Evolutionary conservation across 2,329 filamentous ascomycete genomes (phyloP).

Genomic region (Fusarium papillatum): DNA sequence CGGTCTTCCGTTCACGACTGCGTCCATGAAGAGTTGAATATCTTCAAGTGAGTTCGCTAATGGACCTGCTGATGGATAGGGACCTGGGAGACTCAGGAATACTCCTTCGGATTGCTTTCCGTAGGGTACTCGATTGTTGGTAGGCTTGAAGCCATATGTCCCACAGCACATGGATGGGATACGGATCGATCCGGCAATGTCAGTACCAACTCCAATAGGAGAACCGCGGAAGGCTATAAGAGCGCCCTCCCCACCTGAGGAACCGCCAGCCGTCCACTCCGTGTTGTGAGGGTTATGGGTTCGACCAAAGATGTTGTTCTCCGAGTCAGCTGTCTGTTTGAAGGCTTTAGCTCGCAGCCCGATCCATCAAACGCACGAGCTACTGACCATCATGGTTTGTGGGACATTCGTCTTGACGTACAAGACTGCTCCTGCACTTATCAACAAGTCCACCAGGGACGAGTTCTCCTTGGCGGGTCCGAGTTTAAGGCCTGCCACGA

Average conservation of each 20-base stretch:
- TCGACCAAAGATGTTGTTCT: conserved; percentile 49
- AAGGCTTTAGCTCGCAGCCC: not conserved
- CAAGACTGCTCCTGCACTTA: conserved; percentile 38
- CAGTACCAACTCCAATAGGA: not conserved
- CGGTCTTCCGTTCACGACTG: not conserved
- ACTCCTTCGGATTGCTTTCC: conserved; percentile 1
- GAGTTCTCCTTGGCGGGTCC: conserved; percentile 27
- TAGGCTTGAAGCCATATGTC: not conserved
- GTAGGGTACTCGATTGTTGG: not conserved
- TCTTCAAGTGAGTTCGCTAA: not conserved
- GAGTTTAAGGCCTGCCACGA: conserved; percentile 33
- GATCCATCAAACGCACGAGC: not conserved
- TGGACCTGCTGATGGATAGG: not conserved
- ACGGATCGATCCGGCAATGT: not conserved
- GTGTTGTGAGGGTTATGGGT: conserved; percentile 50
- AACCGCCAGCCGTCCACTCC: conserved; percentile 34
- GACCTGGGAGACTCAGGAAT: not conserved
- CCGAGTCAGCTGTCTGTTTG: conserved; percentile 47
- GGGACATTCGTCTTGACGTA: conserved; percentile 62
- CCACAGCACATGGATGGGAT: not conserved
- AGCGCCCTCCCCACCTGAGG: conserved; percentile 23
- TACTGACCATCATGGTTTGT: conserved; percentile 70
- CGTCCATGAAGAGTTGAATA: not conserved
- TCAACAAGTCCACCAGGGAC: conserved; percentile 37
- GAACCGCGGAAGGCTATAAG: not conserved